phyloP scores from a whole-genome alignment of 1,284 basidiomycete species.

The Ceratobasidium sp. region DNA sequence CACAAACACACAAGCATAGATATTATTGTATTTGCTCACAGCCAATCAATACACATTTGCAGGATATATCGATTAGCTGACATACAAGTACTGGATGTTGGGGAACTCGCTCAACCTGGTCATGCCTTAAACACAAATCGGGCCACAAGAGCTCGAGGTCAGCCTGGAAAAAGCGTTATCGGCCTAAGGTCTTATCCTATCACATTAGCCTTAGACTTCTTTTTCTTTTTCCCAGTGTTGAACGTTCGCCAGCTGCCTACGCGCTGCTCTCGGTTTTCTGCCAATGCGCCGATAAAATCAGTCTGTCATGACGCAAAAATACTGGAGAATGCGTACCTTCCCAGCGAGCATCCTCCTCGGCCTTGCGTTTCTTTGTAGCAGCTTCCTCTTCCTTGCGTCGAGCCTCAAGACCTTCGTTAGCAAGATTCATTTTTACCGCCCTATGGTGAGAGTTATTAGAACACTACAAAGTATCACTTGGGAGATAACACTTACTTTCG shows the following conservation, averaged over 20 bases:
- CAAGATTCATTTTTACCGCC: slow-evolving; percentile 81
- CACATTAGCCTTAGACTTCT: slow-evolving; percentile 73
- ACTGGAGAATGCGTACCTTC: slow-evolving; percentile 67
- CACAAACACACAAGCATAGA: neutral
- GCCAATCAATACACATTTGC: neutral
- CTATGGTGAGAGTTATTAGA: neutral
- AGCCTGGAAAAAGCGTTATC: slow-evolving; percentile 10
- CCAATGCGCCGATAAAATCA: slow-evolving; percentile 30
- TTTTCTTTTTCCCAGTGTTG: slow-evolving; percentile 73
- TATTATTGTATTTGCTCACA: slow-evolving; percentile 6
- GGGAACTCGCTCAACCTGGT: no score
- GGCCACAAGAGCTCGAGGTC: neutral
- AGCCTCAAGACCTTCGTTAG: slow-evolving; percentile 86
- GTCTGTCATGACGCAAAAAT: slow-evolving; percentile 17
- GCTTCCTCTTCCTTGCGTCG: slow-evolving; percentile 86
- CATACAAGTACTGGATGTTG: neutral
- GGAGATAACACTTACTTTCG: slow-evolving; percentile 70
- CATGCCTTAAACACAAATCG: neutral
- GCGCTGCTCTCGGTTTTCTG: slow-evolving; percentile 80
- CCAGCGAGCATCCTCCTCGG: slow-evolving; percentile 83
- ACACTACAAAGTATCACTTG: neutral
- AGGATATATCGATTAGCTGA: neutral
- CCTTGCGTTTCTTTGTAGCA: slow-evolving; percentile 79
- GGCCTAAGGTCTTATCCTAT: slow-evolving; percentile 68
- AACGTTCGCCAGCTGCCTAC: slow-evolving; percentile 87